Evolutionary conservation across 2,329 filamentous ascomycete species (phyloP), one percentile per base, ranked within the genome.

Genomic region (Colletotrichum paranaense): DNA sequence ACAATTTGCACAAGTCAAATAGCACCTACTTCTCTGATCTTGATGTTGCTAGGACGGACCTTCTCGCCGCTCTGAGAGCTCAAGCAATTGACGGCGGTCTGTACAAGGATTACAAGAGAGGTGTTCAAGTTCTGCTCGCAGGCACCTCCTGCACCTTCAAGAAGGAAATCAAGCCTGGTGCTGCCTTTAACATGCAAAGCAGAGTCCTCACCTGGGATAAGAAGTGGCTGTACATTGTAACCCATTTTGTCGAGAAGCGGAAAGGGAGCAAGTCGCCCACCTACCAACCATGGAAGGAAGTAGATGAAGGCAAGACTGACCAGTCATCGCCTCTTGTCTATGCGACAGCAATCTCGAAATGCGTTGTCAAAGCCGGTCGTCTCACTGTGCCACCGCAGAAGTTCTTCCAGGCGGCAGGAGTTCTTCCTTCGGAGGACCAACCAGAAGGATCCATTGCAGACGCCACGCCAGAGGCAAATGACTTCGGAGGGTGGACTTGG

Each of bases 311-410:
- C 7, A 82, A 83, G 16, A 83, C 84, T 14, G 19, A 32, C 19
- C 24, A 56, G 4, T 14, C 22, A 11, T 32, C 68, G 2, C 56
- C 56, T 1, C n/a, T 52, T 7, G 32, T 59, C 1, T 88, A 92
- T 76, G 94, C 94, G 1, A 92, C 92, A 0, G 92, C 91, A 0
- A 82, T 96, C 57, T 92, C 89, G 83, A 95, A 95, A 84, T 96
- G 95, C 80, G 94, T 96, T 28, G 91, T 94, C 80, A 96, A 96
- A 85, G 87, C 94, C 68, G 93, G 93, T 1, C 88, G 96, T 30
- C 87, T 97, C 78, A 98, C 96, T 0, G 90, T 98, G 7, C 91
- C 95, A 74, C 95, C 96, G 3, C 66, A 64, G 28, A 73, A 73
- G 35, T 73, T 73, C 14, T 58, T 73, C 56, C 28, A 24, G 26